phyloP scores from a whole-genome alignment of 2,329 filamentous ascomycete species.

The Talaromyces sp. region DNA sequence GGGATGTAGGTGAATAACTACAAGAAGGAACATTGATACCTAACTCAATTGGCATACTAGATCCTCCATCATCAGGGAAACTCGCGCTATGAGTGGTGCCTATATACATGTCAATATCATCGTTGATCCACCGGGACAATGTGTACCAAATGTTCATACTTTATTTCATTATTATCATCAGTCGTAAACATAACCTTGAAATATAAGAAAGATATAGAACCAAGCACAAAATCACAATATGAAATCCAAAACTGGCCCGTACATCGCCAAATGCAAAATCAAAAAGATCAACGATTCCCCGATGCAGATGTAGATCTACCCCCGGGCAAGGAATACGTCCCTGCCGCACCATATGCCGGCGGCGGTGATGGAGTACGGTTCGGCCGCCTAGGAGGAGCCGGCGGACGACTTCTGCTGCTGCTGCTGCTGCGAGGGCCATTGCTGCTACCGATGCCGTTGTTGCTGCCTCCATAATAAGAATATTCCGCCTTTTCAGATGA shows the following conservation, averaged over 20 bases:
- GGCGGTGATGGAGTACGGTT: slow-evolving; percentile 36
- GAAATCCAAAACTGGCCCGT: neutral
- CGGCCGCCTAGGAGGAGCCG: slow-evolving; percentile 29
- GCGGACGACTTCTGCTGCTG: slow-evolving; percentile 19
- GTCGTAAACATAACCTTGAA: neutral
- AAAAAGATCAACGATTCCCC: slow-evolving; percentile 25
- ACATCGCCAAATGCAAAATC: neutral
- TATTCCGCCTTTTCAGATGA: slow-evolving; percentile 10
- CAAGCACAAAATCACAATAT: neutral
- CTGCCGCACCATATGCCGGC: slow-evolving; percentile 36
- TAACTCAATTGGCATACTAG: too few species aligned
- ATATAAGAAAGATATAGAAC: neutral
- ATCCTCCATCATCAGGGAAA: too few species aligned
- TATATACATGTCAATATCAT: neutral
- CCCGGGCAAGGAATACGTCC: slow-evolving; percentile 27
- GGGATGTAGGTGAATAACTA: too few species aligned
- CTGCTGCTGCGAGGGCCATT: neutral
- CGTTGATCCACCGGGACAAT: neutral
- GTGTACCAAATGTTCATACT: neutral
- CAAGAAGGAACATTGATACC: too few species aligned
- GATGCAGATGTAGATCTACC: slow-evolving; percentile 27
- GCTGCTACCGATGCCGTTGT: slow-evolving; percentile 1
- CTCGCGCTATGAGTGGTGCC: too few species aligned
- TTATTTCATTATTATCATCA: neutral
- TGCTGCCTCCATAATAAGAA: slow-evolving; percentile 8